Percentiles rank a stretch among this genome's conserved stretches.
Evolutionary conservation across 257 asterid genomes (phyloP).

Genomic region (Capsicum pubescens): DNA sequence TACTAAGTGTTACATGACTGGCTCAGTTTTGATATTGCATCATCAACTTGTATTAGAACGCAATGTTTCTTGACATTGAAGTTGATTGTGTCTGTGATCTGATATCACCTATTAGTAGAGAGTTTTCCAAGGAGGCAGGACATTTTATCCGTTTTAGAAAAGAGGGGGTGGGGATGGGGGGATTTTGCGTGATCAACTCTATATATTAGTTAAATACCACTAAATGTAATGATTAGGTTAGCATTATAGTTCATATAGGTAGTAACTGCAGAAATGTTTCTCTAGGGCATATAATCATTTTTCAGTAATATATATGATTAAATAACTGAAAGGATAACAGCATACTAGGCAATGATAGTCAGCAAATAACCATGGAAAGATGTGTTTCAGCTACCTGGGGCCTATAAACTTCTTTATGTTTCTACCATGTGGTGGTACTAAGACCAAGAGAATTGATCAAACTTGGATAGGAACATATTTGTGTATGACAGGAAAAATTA

Average conservation of each 20-base stretch:
- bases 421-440: background rate
- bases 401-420: background rate
- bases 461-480: background rate
- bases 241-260: constrained; percentile 9
- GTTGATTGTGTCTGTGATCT: background rate
- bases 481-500: background rate
- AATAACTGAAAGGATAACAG: background rate
- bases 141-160: background rate
- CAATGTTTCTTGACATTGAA: background rate
- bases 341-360: background rate
- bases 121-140: background rate
- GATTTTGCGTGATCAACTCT: background rate
- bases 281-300: background rate
- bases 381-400: background rate
- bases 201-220: background rate
- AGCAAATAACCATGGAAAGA: background rate
- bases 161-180: background rate
- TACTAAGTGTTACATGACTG: background rate
- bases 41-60: background rate
- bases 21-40: background rate
- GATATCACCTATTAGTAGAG: background rate
- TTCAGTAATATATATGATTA: background rate
- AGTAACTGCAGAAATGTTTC: background rate
- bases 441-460: constrained; percentile 17
- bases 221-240: background rate